Evolutionary conservation across 306 rosid species (phyloP).

Genomic region (Rosa lucieae): DNA sequence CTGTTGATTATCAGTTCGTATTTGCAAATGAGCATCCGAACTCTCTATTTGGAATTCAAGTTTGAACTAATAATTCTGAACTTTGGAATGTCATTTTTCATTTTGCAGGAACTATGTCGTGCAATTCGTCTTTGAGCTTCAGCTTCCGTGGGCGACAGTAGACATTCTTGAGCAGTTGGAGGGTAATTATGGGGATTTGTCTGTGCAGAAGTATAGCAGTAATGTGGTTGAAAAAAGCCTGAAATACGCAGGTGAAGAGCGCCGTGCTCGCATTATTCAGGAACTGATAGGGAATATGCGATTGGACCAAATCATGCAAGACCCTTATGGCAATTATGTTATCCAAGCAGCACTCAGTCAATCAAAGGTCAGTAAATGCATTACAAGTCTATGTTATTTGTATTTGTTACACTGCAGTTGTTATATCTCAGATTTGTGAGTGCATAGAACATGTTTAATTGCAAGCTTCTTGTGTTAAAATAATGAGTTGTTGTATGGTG

Average conservation of each 20-base stretch:
- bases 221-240: slow-evolving; percentile 58
- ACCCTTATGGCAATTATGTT: slow-evolving; percentile 56
- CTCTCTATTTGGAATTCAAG: not conserved
- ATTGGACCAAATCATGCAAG: slow-evolving; percentile 55
- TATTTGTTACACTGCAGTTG: not conserved
- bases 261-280: slow-evolving; percentile 19
- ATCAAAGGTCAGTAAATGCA: slow-evolving; percentile 38
- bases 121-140: slow-evolving; percentile 47
- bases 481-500: not conserved
- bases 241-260: slow-evolving; percentile 31
- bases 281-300: slow-evolving; percentile 37
- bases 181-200: slow-evolving; percentile 46
- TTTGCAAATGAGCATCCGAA: not conserved
- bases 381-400: not conserved
- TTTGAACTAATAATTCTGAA: not conserved
- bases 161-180: slow-evolving; percentile 41
- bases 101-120: slow-evolving; percentile 62
- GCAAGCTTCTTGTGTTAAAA: not conserved
- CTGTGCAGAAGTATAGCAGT: slow-evolving; percentile 56
- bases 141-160: slow-evolving; percentile 42
- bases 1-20: not conserved
- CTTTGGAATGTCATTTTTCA: slow-evolving; percentile 10
- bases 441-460: not conserved
- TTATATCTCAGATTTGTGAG: not conserved
- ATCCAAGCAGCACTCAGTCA: slow-evolving; percentile 46